Evolutionary conservation across 176 grass and related monocot species (phyloP), one percentile per base, ranked within the genome.

Genomic region (bread wheat (Triticum aestivum)): DNA sequence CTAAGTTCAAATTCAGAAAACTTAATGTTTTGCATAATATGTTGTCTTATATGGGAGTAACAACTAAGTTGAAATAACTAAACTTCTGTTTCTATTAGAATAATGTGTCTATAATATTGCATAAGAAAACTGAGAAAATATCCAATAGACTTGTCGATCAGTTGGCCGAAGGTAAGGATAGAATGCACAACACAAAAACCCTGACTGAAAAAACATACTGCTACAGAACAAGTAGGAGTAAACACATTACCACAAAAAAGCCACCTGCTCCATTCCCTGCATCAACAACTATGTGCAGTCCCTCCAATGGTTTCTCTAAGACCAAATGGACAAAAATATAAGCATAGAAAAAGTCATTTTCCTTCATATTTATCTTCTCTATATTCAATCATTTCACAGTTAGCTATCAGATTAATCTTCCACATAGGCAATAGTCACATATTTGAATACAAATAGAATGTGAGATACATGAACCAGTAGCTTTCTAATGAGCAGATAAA

Each of bases 211-310:
- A 69, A 18, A 5, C 11, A 20, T 39, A 81, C 61, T 77, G 70
- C 49, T 21, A 73, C 41, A 49, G 21, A 86, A 38, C 6, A 65
- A 64, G 30, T n/a, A 63, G 17, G 73, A 85, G 30, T 35, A 83
- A 87, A 87, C 20, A 54, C 14, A 88, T 98, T 96, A 98, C 96
- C 90, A 90, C 92, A 91, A 98, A 98, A 91, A 96, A 98, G 21
- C 96, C 96, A 69, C 96, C 92, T 20, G 96, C 93, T 80, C 96
- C 96, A 65, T 98, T 98, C 79, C 96, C 96, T 75, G 96, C 93
- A 92, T 98, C 96, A 70, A 90, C 92, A 35, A 98, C 76, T 90
- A 98, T 98, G 72, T 92, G 96, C 78, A 98, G 80, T 75, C 93
- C 93, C 37, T 96, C 88, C 93, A 98, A 73, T 65, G 96, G 93